Evolutionary conservation across 805 yeast genomes (phyloP).

Genomic region (Candida jianshihensis): DNA sequence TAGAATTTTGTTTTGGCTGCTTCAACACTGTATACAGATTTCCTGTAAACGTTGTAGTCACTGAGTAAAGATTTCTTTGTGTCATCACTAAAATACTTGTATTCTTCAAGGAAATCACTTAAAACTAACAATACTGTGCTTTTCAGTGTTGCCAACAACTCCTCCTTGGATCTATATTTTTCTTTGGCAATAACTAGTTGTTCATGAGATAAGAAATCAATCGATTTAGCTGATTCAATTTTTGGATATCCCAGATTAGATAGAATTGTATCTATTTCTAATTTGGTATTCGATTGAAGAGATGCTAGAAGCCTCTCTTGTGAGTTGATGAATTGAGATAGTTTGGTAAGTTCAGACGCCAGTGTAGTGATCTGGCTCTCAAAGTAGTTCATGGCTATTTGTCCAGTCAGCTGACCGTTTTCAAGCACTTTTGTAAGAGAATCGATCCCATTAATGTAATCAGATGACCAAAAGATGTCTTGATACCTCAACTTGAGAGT

Average conservation of each 20-base stretch:
- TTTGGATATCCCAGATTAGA: background rate
- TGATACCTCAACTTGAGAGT: constrained; percentile 3
- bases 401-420: constrained; percentile 13
- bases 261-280: background rate
- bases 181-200: background rate
- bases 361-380: constrained; percentile 13
- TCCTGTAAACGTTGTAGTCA: constrained; percentile 9
- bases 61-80: constrained; percentile 6
- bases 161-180: background rate
- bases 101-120: constrained; percentile 19
- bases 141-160: constrained; percentile 6
- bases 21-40: constrained; percentile 4
- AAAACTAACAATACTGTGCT: constrained; percentile 12
- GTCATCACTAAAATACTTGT: constrained; percentile 7
- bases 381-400: constrained; percentile 13
- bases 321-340: constrained; percentile 3
- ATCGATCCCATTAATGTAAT: constrained; percentile 24
- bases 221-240: background rate
- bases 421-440: constrained; percentile 15
- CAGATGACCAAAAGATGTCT: constrained; percentile 26
- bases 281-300: background rate
- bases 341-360: constrained; percentile 10
- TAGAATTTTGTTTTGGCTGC: constrained; percentile 10
- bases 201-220: background rate
- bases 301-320: constrained; percentile 7